These are phyloP conservation scores for Schizothecium vesticola DNA, from an alignment of 495 filamentous ascomycete species.

Conservation along the genomic window DNA sequence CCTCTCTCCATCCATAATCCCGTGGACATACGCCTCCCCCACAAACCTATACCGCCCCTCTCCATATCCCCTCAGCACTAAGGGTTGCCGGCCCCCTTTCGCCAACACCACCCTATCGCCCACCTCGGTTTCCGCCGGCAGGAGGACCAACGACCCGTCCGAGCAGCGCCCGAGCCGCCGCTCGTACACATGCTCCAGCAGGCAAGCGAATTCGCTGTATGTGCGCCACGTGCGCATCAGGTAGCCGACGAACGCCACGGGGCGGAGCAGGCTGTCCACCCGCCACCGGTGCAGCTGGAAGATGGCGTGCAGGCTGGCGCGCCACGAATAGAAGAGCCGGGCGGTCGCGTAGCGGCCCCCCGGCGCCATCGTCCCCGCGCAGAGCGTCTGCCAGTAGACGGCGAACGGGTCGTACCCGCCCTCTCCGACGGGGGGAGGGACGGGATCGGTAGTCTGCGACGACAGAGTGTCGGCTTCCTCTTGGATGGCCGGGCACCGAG, in stretches of 20 bases:
- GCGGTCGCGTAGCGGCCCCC: background rate
- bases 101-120: conserved; percentile 12
- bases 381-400: conserved; percentile 7
- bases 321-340: conserved; percentile 4
- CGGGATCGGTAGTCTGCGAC: background rate
- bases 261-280: background rate
- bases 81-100: background rate
- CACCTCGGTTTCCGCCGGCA: background rate
- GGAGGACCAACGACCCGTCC: conserved; percentile 2
- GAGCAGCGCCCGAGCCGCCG: background rate
- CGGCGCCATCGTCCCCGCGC: background rate
- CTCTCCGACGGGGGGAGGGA: background rate
- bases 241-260: background rate
- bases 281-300: background rate
- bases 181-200: background rate
- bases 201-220: background rate
- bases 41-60: background rate
- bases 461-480: too few relatives aligned
- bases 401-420: background rate
- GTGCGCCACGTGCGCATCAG: conserved; percentile 2
- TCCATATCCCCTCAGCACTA: conserved; percentile 10
- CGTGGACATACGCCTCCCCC: conserved; percentile 18
- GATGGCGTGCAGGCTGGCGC: background rate
- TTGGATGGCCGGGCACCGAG: too few relatives aligned
- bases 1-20: conserved; percentile 17